phyloP scores from a whole-genome alignment of 2,329 filamentous ascomycete species.

The Cryphonectria naterciae region DNA sequence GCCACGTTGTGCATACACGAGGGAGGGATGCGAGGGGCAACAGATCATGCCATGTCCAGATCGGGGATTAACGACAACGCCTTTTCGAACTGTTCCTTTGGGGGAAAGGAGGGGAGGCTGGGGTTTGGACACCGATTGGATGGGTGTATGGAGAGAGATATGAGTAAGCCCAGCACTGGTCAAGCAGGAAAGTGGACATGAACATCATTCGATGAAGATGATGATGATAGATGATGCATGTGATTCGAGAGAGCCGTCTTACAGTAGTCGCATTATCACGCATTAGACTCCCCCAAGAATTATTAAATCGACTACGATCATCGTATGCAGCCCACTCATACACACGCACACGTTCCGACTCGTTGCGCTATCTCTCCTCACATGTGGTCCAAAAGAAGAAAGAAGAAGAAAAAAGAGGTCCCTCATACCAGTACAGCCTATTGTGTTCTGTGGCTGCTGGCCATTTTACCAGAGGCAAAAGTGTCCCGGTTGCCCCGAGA shows the following conservation, averaged over 20 bases:
- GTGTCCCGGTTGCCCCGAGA: not conserved
- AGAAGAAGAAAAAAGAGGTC: not conserved
- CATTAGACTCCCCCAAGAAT: constrained; percentile 13
- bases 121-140: not conserved
- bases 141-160: not conserved
- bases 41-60: not conserved
- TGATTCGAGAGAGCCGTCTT: not conserved
- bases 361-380: not conserved
- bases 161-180: constrained; percentile 8
- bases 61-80: not conserved
- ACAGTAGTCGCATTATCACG: constrained; percentile 14
- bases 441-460: not conserved
- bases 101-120: not conserved
- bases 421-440: not conserved
- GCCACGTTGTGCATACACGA: constrained; percentile 1
- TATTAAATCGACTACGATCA: constrained; percentile 5
- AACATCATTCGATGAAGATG: not conserved
- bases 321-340: not conserved
- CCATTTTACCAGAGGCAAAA: not conserved
- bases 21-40: not conserved
- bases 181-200: constrained; percentile 4
- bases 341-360: not conserved
- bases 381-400: too few relatives aligned
- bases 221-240: not conserved
- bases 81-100: not conserved